These are phyloP conservation scores for Musa troglodytarum DNA, from an alignment of 176 grass and related monocot species.

Conservation along the genomic window DNA sequence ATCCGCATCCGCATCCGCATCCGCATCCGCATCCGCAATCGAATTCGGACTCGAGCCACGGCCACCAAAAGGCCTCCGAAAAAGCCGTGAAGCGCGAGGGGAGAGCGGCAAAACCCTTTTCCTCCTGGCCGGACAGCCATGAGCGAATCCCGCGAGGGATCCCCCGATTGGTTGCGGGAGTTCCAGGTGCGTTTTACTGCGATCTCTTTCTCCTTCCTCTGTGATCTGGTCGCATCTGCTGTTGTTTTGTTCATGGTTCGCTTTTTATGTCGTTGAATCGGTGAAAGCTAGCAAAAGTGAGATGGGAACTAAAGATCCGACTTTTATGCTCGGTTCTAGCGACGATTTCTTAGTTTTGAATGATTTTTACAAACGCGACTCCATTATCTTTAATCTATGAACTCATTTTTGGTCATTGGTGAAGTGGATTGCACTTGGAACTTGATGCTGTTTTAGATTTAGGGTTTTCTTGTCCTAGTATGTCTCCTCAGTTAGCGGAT, in stretches of 20 bases:
- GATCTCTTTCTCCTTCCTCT: not conserved
- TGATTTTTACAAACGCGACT: not conserved
- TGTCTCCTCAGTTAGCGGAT: not conserved
- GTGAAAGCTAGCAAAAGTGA: not conserved
- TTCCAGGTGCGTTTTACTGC: slow-evolving; percentile 21
- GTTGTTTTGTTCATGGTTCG: not conserved
- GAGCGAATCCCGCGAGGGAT: slow-evolving; percentile 34
- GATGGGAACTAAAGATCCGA: not conserved
- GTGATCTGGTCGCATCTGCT: not conserved
- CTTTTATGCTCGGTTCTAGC: not conserved
- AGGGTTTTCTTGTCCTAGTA: not conserved
- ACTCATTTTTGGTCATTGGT: not conserved
- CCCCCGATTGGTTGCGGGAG: slow-evolving; percentile 35
- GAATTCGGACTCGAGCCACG: not conserved
- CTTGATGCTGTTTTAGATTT: not conserved
- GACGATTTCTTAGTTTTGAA: not conserved
- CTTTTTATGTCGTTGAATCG: not conserved
- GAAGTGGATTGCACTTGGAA: too few species aligned
- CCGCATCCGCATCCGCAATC: not conserved
- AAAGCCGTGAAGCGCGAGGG: not conserved
- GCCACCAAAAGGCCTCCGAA: not conserved
- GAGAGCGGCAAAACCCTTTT: not conserved
- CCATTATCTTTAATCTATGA: not conserved
- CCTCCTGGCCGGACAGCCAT: not conserved
- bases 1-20: too few species aligned